Base-by-base conservation (phyloP, 1,284 basidiomycete genomes). In the Moesziomyces parantarcticus region DNA sequence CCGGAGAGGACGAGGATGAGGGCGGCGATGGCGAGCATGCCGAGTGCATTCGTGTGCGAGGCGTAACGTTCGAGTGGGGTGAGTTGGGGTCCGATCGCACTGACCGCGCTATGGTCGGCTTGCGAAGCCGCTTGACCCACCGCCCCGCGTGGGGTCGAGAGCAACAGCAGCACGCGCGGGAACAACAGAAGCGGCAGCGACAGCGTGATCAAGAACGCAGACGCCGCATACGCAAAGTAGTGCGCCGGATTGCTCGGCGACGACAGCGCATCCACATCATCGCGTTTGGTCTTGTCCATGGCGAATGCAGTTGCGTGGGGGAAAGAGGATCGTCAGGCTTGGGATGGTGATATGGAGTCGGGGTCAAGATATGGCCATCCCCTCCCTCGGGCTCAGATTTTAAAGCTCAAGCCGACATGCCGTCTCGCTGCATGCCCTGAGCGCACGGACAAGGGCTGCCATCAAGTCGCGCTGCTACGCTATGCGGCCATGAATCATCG, bases 171-270 rank as follows among this genome's bases (percentile, higher is more conserved):
- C 5, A 75, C 32, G 1, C 72, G 58, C 2, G 72, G 72, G 48
- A 75, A 75, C 18, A 71, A 60, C 0, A 75, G 60, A 0, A 75
- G 52, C 1, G 72, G 67, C 9, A 75, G 40, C 0, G 72, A 75
- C 47, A 75, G 67, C 32, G 46, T 21, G 45, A 71, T 29, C 47
- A 75, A 64, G 23, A 67, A 75, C 1, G 60, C 63, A 0, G 72
- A 53, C 0, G 72, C 59, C 9, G 67, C 72, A 41, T 71, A 75
- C 40, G 72, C 72, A 55, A 58, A 75, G 59, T 58, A 75, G 52
- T 75, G 72, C 4, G 72, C 67, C 11, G 72, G 72, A 50, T 75
- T 75, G 49, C 23, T 45, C 2, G 63, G 72, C 21, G 72, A 75
- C 7, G 72, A 66, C 14, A 75, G 26, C 16, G 67, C 58, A 40